Evolutionary conservation across 2,329 filamentous ascomycete species (phyloP).

Genomic region (Clonostachys sp.): DNA sequence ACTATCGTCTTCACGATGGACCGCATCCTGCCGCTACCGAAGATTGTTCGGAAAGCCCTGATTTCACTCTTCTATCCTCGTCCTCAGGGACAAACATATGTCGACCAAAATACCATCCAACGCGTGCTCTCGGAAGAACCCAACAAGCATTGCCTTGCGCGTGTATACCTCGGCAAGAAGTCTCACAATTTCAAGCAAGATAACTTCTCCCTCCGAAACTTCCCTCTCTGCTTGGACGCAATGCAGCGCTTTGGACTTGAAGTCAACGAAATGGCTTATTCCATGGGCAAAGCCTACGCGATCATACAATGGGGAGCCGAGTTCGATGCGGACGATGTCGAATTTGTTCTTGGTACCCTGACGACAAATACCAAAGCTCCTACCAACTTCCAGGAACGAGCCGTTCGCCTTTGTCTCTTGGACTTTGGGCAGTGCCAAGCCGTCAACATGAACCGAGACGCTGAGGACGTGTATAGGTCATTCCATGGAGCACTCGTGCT

Average conservation of each 20-base stretch:
- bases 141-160: constrained; percentile 13
- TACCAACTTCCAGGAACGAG: constrained; percentile 4
- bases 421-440: constrained; percentile 13
- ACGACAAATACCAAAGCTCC: constrained; percentile 4
- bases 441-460: constrained; percentile 7
- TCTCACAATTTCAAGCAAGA: background rate
- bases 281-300: constrained; percentile 12
- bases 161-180: constrained; percentile 8
- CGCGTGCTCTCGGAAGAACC: constrained; percentile 1
- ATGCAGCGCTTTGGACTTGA: constrained; percentile 6
- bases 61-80: constrained; percentile 6
- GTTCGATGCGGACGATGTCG: constrained; percentile 11
- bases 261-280: constrained; percentile 4
- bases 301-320: constrained; percentile 12
- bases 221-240: constrained; percentile 3
- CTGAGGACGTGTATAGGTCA: constrained; percentile 9
- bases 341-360: constrained; percentile 12
- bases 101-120: background rate
- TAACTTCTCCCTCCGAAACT: constrained; percentile 4
- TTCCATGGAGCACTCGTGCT: constrained; percentile 14
- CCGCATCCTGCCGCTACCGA: constrained; percentile 11
- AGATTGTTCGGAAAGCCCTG: constrained; percentile 7
- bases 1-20: constrained; percentile 8
- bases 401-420: constrained; percentile 8
- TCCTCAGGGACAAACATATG: background rate